These are phyloP conservation scores for Teratosphaeria epicoccoides DNA, from an alignment of 2,329 filamentous ascomycete species.

Conservation along the genomic window DNA sequence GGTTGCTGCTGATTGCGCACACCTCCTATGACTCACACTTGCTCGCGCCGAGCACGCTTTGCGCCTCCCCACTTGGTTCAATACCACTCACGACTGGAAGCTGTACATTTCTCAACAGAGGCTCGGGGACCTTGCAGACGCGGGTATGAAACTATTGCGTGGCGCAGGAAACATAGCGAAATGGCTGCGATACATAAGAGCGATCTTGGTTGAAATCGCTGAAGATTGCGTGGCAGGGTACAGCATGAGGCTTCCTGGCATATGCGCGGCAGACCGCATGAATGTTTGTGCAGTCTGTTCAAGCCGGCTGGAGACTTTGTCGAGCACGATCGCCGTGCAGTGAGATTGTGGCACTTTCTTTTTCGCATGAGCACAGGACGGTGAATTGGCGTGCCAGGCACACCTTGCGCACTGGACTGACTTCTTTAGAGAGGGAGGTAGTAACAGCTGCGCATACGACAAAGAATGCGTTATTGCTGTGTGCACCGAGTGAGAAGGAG, in stretches of 20 bases:
- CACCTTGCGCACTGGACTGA: background rate
- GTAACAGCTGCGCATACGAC: background rate
- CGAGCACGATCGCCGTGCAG: background rate
- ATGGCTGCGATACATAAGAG: background rate
- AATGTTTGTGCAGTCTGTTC: background rate
- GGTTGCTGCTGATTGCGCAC: background rate
- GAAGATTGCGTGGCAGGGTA: background rate
- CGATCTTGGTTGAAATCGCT: background rate
- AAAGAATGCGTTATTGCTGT: background rate
- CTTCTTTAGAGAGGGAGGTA: background rate
- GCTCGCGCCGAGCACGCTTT: background rate
- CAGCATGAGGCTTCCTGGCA: background rate
- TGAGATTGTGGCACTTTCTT: background rate
- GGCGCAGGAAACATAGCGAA: background rate
- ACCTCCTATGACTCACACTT: background rate
- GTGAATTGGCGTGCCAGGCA: background rate
- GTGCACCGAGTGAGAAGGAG: background rate
- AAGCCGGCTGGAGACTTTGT: background rate
- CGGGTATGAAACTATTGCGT: background rate
- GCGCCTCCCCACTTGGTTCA: background rate
- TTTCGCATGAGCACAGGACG: background rate
- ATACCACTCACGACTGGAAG: background rate
- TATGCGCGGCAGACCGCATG: background rate
- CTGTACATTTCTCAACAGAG: background rate
- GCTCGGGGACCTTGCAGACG: background rate